Evolutionary conservation across 2,329 filamentous ascomycete genomes (phyloP).

Genomic region (Epichloe festucae): DNA sequence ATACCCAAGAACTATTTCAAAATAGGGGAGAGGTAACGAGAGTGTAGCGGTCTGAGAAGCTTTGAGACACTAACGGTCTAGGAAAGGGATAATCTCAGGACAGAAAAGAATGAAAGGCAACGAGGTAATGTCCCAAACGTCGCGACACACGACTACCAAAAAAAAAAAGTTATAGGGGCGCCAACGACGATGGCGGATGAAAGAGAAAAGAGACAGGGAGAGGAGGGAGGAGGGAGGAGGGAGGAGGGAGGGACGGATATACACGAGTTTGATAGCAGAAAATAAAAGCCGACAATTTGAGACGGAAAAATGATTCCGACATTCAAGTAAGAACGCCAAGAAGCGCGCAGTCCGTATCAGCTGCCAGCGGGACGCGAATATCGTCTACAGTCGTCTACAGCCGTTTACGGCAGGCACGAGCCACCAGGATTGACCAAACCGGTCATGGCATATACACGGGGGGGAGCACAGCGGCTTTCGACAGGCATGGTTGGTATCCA

Average conservation of each 20-base stretch:
- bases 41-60: not conserved
- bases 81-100: conserved; percentile 3
- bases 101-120: conserved; percentile 4
- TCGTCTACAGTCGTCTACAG: not conserved
- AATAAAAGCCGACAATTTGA: not conserved
- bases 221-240: not conserved
- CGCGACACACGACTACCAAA: not conserved
- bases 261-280: conserved; percentile 3
- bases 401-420: conserved; percentile 3
- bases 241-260: not conserved
- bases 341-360: not conserved
- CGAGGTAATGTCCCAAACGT: conserved; percentile 1
- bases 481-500: not conserved
- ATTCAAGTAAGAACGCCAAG: not conserved
- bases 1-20: conserved; percentile 2
- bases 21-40: not conserved
- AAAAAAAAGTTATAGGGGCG: conserved; percentile 1
- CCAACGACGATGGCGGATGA: not conserved
- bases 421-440: not conserved
- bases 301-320: not conserved
- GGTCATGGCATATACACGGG: not conserved
- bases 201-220: not conserved
- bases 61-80: not conserved
- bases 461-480: not conserved
- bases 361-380: conserved; percentile 2